phyloP scores from a whole-genome alignment of 2,329 filamentous ascomycete genomes.

The Sporothrix sp. region DNA sequence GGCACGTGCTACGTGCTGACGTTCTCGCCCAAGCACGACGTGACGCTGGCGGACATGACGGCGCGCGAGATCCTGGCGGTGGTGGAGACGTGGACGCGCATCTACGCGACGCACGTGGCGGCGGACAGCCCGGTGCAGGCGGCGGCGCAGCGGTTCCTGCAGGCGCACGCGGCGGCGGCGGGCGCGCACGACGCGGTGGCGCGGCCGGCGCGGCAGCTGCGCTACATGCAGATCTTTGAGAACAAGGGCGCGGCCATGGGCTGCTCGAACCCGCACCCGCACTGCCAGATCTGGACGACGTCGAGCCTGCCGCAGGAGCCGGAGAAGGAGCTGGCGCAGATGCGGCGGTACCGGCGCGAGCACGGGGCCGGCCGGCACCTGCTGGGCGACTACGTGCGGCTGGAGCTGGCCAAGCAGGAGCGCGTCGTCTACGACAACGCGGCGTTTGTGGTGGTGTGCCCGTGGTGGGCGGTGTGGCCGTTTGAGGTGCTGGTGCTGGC shows the following conservation, averaged over 20 bases:
- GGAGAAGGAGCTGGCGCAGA: slow-evolving; percentile 63
- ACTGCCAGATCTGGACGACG: slow-evolving; percentile 94
- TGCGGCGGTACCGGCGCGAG: slow-evolving; percentile 66
- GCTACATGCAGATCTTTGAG: slow-evolving; percentile 99
- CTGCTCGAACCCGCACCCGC: slow-evolving; percentile 95
- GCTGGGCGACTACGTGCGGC: slow-evolving; percentile 73
- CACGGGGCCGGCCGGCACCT: slow-evolving; percentile 61
- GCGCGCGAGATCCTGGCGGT: slow-evolving; percentile 69
- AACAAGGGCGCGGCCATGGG: slow-evolving; percentile 98
- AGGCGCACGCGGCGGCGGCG: slow-evolving; percentile 25
- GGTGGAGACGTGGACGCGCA: slow-evolving; percentile 80
- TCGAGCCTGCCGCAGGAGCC: slow-evolving; percentile 87
- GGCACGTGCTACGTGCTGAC: slow-evolving; percentile 96
- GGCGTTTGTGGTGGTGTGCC: slow-evolving; percentile 76
- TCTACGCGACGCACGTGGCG: slow-evolving; percentile 76
- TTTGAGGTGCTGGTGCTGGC: slow-evolving; percentile 89
- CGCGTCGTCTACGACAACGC: slow-evolving; percentile 83
- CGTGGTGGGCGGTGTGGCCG: slow-evolving; percentile 97
- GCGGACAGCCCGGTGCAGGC: slow-evolving; percentile 54
- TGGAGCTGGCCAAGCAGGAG: slow-evolving; percentile 74
- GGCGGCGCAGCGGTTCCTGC: slow-evolving; percentile 30
- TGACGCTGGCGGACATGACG: slow-evolving; percentile 85
- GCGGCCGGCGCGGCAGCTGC: slow-evolving; percentile 63
- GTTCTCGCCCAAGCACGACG: slow-evolving; percentile 81
- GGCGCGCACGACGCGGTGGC: slow-evolving; percentile 30